Evolutionary conservation across 1,284 basidiomycete genomes (phyloP).

Genomic region (Volvariella volvacea): DNA sequence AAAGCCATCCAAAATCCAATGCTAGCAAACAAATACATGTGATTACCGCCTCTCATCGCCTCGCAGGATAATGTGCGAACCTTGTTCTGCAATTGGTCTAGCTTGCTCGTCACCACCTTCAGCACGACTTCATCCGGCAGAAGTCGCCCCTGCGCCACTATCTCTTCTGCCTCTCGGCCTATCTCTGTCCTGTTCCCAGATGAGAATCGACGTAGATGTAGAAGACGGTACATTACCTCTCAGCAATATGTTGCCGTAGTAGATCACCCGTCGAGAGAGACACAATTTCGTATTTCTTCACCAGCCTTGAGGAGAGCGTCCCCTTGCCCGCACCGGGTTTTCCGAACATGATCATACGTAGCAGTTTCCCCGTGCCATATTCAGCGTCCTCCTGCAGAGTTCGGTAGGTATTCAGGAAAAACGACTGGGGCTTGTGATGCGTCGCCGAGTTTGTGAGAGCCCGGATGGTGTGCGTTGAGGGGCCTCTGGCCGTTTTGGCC

Average conservation of each 20-base stretch:
- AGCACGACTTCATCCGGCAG: slow-evolving; percentile 77
- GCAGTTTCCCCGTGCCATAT: slow-evolving; percentile 27
- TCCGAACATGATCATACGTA: slow-evolving; percentile 79
- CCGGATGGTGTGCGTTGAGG: slow-evolving; percentile 14
- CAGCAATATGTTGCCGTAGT: slow-evolving; percentile 71
- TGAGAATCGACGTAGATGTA: slow-evolving; percentile 2
- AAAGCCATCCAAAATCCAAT: slow-evolving; percentile 97
- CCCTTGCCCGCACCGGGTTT: slow-evolving; percentile 80
- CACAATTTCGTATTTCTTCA: slow-evolving; percentile 70
- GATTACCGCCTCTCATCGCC: not conserved
- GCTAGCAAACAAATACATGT: slow-evolving; percentile 28
- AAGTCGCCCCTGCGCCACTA: slow-evolving; percentile 71
- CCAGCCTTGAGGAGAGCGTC: slow-evolving; percentile 66
- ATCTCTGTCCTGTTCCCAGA: slow-evolving; percentile 48
- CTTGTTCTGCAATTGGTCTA: slow-evolving; percentile 62
- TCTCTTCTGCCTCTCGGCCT: slow-evolving; percentile 65
- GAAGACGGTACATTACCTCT: slow-evolving; percentile 35
- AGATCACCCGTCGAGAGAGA: slow-evolving; percentile 78
- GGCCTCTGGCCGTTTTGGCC: slow-evolving; percentile 2
- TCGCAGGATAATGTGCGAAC: slow-evolving; percentile 25
- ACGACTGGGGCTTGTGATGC: slow-evolving; percentile 40
- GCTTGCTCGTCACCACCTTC: slow-evolving; percentile 64
- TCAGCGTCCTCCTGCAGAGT: slow-evolving; percentile 22
- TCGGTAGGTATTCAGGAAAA: slow-evolving; percentile 38
- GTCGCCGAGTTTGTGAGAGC: slow-evolving; percentile 33